These are phyloP conservation scores for Aegilops sharonensis DNA, from an alignment of 176 grass and related monocot species.

Conservation along the genomic window DNA sequence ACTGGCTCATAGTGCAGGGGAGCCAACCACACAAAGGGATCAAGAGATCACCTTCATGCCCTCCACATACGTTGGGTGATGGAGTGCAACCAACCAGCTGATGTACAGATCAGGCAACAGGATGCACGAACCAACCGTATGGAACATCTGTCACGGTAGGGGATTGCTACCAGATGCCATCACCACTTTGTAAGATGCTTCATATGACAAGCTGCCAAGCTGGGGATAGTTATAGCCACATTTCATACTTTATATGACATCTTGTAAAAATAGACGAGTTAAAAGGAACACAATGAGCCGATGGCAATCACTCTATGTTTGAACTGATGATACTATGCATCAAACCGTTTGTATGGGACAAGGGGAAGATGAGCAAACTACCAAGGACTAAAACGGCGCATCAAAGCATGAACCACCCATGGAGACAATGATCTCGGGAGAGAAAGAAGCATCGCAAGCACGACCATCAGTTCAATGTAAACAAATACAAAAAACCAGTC, in stretches of 20 bases:
- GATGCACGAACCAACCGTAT: neutral
- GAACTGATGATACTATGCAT: neutral
- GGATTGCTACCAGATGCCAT: neutral
- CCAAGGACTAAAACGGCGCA: neutral
- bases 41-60: neutral
- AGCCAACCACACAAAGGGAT: neutral
- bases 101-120: neutral
- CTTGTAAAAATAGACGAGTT: neutral
- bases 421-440: neutral
- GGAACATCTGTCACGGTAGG: no score
- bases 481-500: slow-evolving; percentile 35
- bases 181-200: neutral
- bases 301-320: neutral
- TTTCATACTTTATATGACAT: neutral
- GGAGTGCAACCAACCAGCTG: neutral
- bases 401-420: neutral
- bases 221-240: no score
- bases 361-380: neutral
- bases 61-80: neutral
- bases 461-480: slow-evolving; percentile 19
- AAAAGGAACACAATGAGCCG: neutral
- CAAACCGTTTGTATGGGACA: neutral
- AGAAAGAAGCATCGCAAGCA: slow-evolving; percentile 3
- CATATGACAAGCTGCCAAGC: neutral
- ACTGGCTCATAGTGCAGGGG: neutral